Evolutionary conservation across 2,329 filamentous ascomycete species (phyloP).

Genomic region (Fusarium bactridioides): DNA sequence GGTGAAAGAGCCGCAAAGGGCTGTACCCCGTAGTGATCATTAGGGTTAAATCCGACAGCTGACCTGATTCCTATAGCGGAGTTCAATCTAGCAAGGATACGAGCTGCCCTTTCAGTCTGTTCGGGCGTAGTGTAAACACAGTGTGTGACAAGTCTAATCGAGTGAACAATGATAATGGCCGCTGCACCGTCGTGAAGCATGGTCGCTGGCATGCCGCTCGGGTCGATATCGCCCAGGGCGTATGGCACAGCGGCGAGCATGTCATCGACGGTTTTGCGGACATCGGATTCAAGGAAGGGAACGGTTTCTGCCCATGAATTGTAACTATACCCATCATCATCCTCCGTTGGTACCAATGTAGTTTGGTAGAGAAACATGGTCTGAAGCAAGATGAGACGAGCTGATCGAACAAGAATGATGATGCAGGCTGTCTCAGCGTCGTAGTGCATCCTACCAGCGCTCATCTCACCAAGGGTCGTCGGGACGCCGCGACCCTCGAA

Average conservation of each 20-base stretch:
- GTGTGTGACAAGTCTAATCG: conserved; percentile 43
- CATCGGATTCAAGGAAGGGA: conserved; percentile 36
- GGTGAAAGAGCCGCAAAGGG: not conserved
- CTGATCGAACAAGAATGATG: conserved; percentile 44
- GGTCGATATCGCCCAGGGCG: conserved; percentile 43
- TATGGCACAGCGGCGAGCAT: conserved; percentile 45
- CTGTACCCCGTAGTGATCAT: not conserved
- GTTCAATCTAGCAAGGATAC: conserved; percentile 41
- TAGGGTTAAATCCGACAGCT: conserved; percentile 27
- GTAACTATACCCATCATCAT: conserved; percentile 3
- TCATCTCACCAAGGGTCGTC: conserved; percentile 40
- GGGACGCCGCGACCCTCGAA: conserved; percentile 42
- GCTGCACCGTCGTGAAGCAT: conserved; percentile 44
- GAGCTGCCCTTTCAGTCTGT: conserved; percentile 33
- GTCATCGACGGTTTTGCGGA: conserved; percentile 42
- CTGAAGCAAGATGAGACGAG: conserved; percentile 43
- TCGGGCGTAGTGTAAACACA: conserved; percentile 40
- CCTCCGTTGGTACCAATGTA: conserved; percentile 9
- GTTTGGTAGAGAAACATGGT: conserved; percentile 41
- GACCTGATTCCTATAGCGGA: conserved; percentile 43
- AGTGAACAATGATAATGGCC: conserved; percentile 44
- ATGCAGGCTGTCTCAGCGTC: conserved; percentile 46
- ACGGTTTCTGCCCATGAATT: conserved; percentile 25
- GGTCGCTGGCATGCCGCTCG: conserved; percentile 29
- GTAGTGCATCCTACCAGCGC: conserved; percentile 29